A percentile compares a stretch with the other conserved stretches of the same genome.
phyloP scores from a whole-genome alignment of 2,329 filamentous ascomycete species.

The Rhexocercosporidium sp. region DNA sequence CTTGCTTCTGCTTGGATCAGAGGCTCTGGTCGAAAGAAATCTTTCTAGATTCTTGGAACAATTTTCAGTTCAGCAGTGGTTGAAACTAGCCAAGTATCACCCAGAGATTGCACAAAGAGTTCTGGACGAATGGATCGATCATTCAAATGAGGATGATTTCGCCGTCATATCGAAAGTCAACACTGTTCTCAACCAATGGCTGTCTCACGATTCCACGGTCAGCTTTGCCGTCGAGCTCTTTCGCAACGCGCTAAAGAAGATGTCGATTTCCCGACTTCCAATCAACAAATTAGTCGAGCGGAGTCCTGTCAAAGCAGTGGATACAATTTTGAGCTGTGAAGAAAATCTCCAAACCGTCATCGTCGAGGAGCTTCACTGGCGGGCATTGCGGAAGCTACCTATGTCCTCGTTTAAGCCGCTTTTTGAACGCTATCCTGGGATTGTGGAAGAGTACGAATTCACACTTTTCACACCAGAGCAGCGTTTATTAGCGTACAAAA shows the following conservation, averaged over 20 bases:
- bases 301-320: conserved; percentile 9
- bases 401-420: conserved; percentile 7
- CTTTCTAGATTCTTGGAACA: conserved; percentile 8
- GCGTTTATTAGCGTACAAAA: conserved; percentile 3
- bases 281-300: conserved; percentile 1
- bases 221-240: conserved; percentile 11
- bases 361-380: neutral
- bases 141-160: conserved; percentile 4
- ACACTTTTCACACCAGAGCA: conserved; percentile 58
- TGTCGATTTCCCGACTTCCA: conserved; percentile 13
- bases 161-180: neutral
- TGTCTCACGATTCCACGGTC: conserved; percentile 6
- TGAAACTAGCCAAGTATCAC: conserved; percentile 20
- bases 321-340: conserved; percentile 11
- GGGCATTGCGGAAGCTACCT: conserved; percentile 8
- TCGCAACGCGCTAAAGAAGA: conserved; percentile 4
- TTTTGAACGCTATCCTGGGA: conserved; percentile 17
- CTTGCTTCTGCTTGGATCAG: conserved; percentile 13
- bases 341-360: neutral
- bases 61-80: conserved; percentile 18
- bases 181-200: conserved; percentile 9
- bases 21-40: conserved; percentile 10
- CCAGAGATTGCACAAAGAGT: conserved; percentile 10
- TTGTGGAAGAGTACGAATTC: conserved; percentile 50
- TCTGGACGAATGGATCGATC: conserved; percentile 11